Percentiles rank a stretch among this genome's conserved stretches.
Evolutionary conservation across 257 asterid species (phyloP).

Genomic region (Nicotiana obtusifolia): DNA sequence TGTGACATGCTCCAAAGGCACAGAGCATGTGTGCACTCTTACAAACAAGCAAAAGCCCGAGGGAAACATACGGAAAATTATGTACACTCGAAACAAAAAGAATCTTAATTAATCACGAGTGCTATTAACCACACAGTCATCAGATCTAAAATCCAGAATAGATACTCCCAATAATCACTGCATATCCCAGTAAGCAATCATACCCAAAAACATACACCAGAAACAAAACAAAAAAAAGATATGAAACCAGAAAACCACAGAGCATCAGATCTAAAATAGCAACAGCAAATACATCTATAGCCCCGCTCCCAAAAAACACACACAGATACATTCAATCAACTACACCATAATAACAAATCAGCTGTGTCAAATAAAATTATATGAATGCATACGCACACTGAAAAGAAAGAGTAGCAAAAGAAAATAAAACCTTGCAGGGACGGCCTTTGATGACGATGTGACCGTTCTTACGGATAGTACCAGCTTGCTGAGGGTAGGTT

Average conservation of each 20-base stretch:
- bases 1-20: too few species aligned
- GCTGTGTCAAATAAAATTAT: neutral
- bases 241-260: neutral
- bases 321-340: neutral
- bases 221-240: neutral
- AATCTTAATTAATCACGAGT: neutral
- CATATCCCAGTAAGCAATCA: neutral
- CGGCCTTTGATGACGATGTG: slow-evolving; percentile 33
- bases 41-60: too few species aligned
- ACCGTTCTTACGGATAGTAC: slow-evolving; percentile 38
- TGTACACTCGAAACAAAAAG: neutral
- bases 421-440: slow-evolving; percentile 30
- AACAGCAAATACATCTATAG: neutral
- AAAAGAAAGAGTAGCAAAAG: too few species aligned
- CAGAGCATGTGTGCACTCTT: too few species aligned
- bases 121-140: neutral
- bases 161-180: neutral
- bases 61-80: neutral
- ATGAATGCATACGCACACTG: neutral
- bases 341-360: neutral
- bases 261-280: neutral
- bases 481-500: slow-evolving; percentile 43
- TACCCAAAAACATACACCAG: neutral
- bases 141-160: neutral
- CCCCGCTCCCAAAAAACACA: neutral